phyloP scores from a whole-genome alignment of 202 grass and related monocot species.

The Musa balbisiana region DNA sequence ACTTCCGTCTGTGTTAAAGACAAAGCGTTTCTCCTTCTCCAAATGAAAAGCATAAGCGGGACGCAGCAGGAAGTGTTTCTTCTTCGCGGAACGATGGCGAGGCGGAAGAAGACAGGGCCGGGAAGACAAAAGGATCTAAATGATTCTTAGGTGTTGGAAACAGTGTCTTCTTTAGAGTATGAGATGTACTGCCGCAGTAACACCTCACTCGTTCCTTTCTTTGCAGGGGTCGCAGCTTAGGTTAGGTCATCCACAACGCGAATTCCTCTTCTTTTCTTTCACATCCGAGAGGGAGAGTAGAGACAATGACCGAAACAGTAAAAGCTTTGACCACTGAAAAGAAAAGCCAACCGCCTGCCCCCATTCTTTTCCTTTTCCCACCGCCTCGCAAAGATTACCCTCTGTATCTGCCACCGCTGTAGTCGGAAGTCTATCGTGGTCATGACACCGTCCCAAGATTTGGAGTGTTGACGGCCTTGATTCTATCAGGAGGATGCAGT shows the following conservation, averaged over 20 bases:
- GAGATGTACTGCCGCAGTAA: background rate
- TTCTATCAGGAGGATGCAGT: too few species aligned
- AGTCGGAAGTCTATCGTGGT: too few species aligned
- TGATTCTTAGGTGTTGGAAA: conserved; percentile 16
- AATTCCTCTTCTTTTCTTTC: background rate
- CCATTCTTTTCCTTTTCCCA: background rate
- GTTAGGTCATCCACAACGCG: background rate
- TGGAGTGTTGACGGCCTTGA: too few species aligned
- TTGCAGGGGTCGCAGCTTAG: background rate
- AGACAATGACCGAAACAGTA: conserved; percentile 10
- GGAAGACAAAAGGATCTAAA: conserved; percentile 4
- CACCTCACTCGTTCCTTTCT: background rate
- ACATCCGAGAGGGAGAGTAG: background rate
- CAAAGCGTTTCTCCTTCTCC: background rate
- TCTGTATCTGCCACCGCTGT: too few species aligned
- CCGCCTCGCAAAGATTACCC: background rate
- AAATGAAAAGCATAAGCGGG: too few species aligned
- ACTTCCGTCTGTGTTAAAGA: background rate
- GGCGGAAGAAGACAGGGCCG: background rate
- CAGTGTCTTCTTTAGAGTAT: background rate
- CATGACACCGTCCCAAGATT: too few species aligned
- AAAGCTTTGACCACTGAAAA: conserved; percentile 18
- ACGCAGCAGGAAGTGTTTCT: too few species aligned
- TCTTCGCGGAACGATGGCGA: conserved; percentile 4
- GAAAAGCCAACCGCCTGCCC: background rate